Percentiles rank a stretch among this genome's conserved stretches.
Conservation (phyloP, 169 alveolate species). For the Fabrea salina region DNA sequence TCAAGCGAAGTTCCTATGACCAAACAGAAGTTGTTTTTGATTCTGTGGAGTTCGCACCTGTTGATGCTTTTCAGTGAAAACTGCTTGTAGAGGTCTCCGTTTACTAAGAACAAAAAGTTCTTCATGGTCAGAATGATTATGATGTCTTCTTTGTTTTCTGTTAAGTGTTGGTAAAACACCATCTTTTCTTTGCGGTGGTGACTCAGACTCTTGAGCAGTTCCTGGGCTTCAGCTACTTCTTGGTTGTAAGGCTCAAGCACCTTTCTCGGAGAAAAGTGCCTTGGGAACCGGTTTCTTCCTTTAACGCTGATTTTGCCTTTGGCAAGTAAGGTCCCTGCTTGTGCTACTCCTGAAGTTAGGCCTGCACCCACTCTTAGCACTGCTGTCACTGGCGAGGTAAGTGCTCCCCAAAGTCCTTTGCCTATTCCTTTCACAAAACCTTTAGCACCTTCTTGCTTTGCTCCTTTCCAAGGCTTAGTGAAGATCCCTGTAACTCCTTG, state of each 20-base stretch:
- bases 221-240: slow-evolving; percentile 50
- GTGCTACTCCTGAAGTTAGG: slow-evolving; percentile 66
- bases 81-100: neutral
- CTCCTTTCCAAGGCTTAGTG: slow-evolving; percentile 62
- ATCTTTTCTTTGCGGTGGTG: slow-evolving; percentile 3
- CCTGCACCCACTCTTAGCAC: slow-evolving; percentile 53
- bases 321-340: slow-evolving; percentile 51
- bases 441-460: slow-evolving; percentile 61
- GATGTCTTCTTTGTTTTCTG: neutral
- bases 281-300: slow-evolving; percentile 54
- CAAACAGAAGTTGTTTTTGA: neutral
- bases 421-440: slow-evolving; percentile 79
- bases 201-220: slow-evolving; percentile 26
- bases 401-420: slow-evolving; percentile 60
- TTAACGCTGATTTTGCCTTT: slow-evolving; percentile 44
- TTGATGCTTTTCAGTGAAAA: neutral
- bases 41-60: neutral
- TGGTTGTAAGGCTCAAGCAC: slow-evolving; percentile 51
- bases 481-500: slow-evolving; percentile 69
- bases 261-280: slow-evolving; percentile 42
- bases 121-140: slow-evolving; percentile 6
- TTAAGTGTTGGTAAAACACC: neutral
- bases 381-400: slow-evolving; percentile 70
- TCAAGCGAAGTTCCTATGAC: neutral
- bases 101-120: neutral